Evolutionary conservation across 352 stramenopile species (phyloP).

Genomic region (Phytophthora multivora): DNA sequence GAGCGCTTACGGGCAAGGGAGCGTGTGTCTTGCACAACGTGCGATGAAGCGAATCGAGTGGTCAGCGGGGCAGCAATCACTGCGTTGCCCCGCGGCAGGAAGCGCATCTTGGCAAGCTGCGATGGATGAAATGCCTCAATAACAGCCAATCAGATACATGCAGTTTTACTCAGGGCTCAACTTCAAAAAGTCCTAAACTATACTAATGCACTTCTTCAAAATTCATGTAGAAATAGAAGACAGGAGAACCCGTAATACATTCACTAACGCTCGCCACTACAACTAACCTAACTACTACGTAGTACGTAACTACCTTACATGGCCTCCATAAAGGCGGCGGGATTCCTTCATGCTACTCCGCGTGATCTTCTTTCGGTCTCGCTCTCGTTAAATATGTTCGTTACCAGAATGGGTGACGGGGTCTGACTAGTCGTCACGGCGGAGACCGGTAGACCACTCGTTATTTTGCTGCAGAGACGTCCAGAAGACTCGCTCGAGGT

Average conservation of each 20-base stretch:
- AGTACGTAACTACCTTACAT: constrained; percentile 18
- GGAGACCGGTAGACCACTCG: constrained; percentile 42
- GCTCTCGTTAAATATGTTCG: constrained; percentile 34
- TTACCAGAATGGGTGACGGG: not conserved
- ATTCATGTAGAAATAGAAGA: not conserved
- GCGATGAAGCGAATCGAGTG: not conserved
- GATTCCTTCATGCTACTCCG: constrained; percentile 6
- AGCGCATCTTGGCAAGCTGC: not conserved
- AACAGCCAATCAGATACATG: too few species aligned
- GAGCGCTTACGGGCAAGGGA: constrained; percentile 11
- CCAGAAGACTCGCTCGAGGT: constrained; percentile 69
- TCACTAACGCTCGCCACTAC: constrained; percentile 2
- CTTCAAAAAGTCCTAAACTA: too few species aligned
- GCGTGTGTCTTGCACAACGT: not conserved
- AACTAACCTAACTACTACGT: constrained; percentile 15
- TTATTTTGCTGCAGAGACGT: constrained; percentile 63
- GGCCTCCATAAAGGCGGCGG: not conserved
- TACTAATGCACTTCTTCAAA: too few species aligned
- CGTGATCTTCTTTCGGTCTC: constrained; percentile 21
- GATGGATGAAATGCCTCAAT: too few species aligned
- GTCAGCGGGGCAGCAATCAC: not conserved
- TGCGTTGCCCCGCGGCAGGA: constrained; percentile 10
- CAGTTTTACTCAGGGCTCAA: too few species aligned
- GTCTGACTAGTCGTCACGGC: constrained; percentile 19
- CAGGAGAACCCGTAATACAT: not conserved